Evolutionary conservation across 202 grass and related monocot species (phyloP).

Genomic region (Bolboschoenoplectus hybrid): DNA sequence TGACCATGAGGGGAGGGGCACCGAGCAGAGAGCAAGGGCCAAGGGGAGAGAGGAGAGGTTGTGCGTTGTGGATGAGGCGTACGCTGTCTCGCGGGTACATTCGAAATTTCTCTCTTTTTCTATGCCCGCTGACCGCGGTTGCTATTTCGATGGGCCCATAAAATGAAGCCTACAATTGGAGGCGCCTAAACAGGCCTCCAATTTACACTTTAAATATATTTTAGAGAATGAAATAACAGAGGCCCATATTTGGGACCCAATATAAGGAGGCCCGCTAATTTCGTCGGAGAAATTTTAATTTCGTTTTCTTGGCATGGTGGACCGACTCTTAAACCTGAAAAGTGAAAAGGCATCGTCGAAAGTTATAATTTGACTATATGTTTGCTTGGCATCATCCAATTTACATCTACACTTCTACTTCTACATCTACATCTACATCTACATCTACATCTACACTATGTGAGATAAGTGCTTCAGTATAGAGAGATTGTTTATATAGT

Average conservation of each 20-base stretch:
- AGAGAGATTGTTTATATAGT: no score
- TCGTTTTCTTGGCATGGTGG: neutral
- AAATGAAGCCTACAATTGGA: neutral
- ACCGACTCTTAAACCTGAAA: neutral
- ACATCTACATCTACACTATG: no score
- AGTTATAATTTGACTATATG: neutral
- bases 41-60: neutral
- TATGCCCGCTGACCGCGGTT: neutral
- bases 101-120: neutral
- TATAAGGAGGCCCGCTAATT: neutral
- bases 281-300: neutral
- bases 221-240: neutral
- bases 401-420: neutral
- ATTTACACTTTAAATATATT: neutral
- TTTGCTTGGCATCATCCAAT: neutral
- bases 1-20: neutral
- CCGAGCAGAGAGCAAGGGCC: neutral
- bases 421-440: no score
- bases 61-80: slow-evolving; percentile 12
- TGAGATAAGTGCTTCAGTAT: no score
- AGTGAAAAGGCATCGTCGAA: neutral
- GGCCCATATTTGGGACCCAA: neutral
- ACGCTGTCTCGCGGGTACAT: neutral
- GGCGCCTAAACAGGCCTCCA: neutral
- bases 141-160: neutral